phyloP scores from a whole-genome alignment of 495 filamentous ascomycete species.

The Annulohypoxylon maeteangense region DNA sequence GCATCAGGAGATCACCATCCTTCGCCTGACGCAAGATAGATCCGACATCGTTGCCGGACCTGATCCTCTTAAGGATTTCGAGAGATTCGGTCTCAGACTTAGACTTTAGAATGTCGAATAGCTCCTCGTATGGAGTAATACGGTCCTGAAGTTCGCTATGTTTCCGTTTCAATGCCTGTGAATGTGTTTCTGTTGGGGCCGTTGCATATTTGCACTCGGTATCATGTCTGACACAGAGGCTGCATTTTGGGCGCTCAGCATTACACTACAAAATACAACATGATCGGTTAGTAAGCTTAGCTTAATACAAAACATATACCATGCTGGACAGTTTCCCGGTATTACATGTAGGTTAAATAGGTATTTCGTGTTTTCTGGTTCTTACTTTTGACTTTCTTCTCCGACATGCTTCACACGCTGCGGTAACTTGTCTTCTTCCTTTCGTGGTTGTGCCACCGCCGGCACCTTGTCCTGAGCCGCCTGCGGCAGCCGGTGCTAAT shows the following conservation, averaged over 20 bases:
- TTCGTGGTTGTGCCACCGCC: conserved; percentile 2
- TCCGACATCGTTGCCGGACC: conserved; percentile 48
- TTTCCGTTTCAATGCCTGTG: conserved; percentile 56
- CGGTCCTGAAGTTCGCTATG: conserved; percentile 50
- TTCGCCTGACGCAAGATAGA: conserved; percentile 52
- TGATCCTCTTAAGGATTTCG: conserved; percentile 52
- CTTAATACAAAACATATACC: neutral
- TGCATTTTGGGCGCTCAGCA: conserved; percentile 51
- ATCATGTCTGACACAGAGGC: conserved; percentile 48
- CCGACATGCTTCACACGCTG: conserved; percentile 65
- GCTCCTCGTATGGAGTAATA: conserved; percentile 49
- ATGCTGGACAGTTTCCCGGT: neutral
- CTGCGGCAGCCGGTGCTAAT: conserved; percentile 34
- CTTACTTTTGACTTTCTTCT: conserved; percentile 66
- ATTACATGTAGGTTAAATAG: neutral
- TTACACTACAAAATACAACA: conserved; percentile 47
- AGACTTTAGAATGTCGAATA: conserved; percentile 49
- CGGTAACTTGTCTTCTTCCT: conserved; percentile 59
- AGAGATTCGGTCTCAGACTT: conserved; percentile 48
- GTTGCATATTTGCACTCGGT: conserved; percentile 55
- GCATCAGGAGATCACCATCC: conserved; percentile 53
- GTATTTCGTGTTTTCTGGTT: neutral
- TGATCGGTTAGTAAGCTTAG: neutral
- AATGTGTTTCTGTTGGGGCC: conserved; percentile 51
- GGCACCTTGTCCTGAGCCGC: conserved; percentile 16